Conservation (phyloP, 179 eudicot species). For the Silene noctiflora region DNA sequence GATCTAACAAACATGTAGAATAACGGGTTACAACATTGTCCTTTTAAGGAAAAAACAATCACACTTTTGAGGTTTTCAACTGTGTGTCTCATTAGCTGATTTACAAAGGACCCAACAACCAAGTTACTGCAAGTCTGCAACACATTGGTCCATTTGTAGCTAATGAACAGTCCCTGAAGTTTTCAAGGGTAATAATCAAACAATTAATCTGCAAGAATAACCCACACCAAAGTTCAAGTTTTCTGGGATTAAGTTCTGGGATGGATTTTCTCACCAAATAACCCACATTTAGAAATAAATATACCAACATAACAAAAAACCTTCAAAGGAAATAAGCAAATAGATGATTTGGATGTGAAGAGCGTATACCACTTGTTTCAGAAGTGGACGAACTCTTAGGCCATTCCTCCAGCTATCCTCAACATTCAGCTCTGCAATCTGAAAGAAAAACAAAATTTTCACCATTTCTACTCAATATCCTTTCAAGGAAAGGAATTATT, state of each 20-base stretch:
- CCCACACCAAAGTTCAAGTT: neutral
- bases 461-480: neutral
- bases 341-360: neutral
- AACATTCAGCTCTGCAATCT: conserved; percentile 43
- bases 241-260: neutral
- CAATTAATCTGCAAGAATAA: neutral
- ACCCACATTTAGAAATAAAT: neutral
- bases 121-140: neutral
- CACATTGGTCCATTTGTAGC: neutral
- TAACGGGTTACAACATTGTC: neutral
- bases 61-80: neutral
- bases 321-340: neutral
- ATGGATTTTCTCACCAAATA: neutral
- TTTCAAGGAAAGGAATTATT: neutral
- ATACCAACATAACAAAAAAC: neutral
- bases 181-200: neutral
- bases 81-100: neutral
- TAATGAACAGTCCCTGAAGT: neutral
- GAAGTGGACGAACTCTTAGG: conserved; percentile 43
- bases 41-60: neutral
- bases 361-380: conserved; percentile 35
- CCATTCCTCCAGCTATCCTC: conserved; percentile 50
- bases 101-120: neutral
- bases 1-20: neutral
- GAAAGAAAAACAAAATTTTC: conserved; percentile 7